Conservation (phyloP, 2,329 filamentous ascomycete genomes). For the Aspergillus sclerotialis region DNA sequence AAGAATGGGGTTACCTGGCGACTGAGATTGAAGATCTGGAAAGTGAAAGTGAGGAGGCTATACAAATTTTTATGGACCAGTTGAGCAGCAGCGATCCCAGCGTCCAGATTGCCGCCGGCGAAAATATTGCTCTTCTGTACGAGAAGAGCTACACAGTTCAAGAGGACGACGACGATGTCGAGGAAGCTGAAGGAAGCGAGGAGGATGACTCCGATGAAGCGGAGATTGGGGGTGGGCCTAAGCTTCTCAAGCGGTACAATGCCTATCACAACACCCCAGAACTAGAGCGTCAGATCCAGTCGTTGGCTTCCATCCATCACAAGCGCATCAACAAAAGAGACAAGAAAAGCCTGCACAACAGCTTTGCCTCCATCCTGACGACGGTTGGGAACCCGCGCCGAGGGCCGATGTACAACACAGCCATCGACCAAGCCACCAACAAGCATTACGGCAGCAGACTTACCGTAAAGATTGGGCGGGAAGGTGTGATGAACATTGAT, state of each 20-base stretch:
- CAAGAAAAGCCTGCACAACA: slow-evolving; percentile 58
- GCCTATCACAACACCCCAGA: slow-evolving; percentile 59
- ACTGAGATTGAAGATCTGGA: slow-evolving; percentile 71
- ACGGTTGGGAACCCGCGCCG: slow-evolving; percentile 60
- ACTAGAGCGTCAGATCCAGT: slow-evolving; percentile 52
- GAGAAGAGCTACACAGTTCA: slow-evolving; percentile 61
- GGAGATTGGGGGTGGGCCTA: slow-evolving; percentile 33
- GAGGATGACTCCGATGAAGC: slow-evolving; percentile 23
- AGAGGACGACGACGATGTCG: slow-evolving; percentile 50
- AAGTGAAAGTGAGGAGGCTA: slow-evolving; percentile 61
- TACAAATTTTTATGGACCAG: slow-evolving; percentile 79
- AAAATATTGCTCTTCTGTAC: slow-evolving; percentile 75
- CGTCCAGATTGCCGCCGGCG: slow-evolving; percentile 70
- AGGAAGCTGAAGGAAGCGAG: slow-evolving; percentile 38
- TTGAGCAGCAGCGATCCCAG: slow-evolving; percentile 65
- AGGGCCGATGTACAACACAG: slow-evolving; percentile 60
- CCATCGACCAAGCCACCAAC: slow-evolving; percentile 54
- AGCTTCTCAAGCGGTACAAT: slow-evolving; percentile 57
- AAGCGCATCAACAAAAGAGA: slow-evolving; percentile 61
- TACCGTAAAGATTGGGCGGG: slow-evolving; percentile 51
- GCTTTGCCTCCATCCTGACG: slow-evolving; percentile 59
- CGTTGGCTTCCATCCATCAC: slow-evolving; percentile 54
- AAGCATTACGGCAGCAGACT: slow-evolving; percentile 56
- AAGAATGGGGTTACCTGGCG: slow-evolving; percentile 73
- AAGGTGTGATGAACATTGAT: slow-evolving; percentile 58